Evolutionary conservation across 2,329 filamentous ascomycete genomes (phyloP).

Genomic region (Botryotinia narcissicola): DNA sequence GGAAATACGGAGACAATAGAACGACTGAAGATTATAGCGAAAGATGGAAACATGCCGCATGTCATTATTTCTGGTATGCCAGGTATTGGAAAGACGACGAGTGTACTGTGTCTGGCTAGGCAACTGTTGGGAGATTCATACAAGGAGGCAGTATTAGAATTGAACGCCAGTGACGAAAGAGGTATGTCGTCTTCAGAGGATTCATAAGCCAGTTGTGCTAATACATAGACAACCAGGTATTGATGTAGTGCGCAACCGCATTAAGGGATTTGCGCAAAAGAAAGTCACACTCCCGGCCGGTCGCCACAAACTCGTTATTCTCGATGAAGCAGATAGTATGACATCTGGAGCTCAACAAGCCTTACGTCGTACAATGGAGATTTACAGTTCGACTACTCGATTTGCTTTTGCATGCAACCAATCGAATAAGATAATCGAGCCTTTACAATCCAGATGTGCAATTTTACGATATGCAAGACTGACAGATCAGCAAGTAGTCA

Average conservation of each 20-base stretch:
- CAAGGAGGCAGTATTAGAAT: conserved; percentile 93
- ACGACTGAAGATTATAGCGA: conserved; percentile 94
- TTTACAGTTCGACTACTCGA: conserved; percentile 92
- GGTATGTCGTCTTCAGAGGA: conserved; percentile 46
- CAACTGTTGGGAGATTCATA: conserved; percentile 90
- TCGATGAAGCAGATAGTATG: conserved; percentile 98
- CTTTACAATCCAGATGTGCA: conserved; percentile 93
- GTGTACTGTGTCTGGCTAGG: conserved; percentile 85
- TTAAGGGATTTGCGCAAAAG: conserved; percentile 98
- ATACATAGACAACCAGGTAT: conserved; percentile 58
- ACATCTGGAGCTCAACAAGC: conserved; percentile 95
- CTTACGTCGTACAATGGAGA: conserved; percentile 94
- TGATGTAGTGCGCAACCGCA: conserved; percentile 93
- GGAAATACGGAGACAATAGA: conserved; percentile 98
- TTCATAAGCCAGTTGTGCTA: not conserved
- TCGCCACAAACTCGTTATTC: conserved; percentile 92
- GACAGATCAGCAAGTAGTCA: conserved; percentile 89
- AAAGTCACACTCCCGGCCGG: conserved; percentile 92
- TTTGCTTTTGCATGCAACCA: conserved; percentile 99
- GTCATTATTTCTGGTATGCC: conserved; percentile 99
- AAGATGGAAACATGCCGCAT: conserved; percentile 98
- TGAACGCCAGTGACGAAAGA: conserved; percentile 95
- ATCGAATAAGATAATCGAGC: conserved; percentile 99
- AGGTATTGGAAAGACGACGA: conserved; percentile 97
- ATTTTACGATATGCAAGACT: conserved; percentile 91